phyloP scores from a whole-genome alignment of 2,329 filamentous ascomycete genomes.

The Colletotrichum neosansevieriae region DNA sequence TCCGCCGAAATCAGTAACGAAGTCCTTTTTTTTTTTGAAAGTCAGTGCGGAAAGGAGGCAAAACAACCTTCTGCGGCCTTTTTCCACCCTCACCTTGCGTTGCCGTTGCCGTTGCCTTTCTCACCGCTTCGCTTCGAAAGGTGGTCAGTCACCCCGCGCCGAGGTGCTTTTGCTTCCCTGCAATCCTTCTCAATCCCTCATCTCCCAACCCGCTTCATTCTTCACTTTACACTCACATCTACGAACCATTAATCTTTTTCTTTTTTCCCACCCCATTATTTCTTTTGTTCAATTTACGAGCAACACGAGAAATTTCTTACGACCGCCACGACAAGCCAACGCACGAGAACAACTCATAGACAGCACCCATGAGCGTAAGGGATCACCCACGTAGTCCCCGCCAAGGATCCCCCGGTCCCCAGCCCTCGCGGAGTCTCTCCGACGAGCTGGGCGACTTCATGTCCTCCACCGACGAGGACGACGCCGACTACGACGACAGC shows the following conservation, averaged over 20 bases:
- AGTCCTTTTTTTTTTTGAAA: neutral
- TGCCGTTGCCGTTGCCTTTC: neutral
- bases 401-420: constrained; percentile 24
- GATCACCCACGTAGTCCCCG: constrained; percentile 28
- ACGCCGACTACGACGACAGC: constrained; percentile 7
- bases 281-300: neutral
- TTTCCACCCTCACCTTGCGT: no score
- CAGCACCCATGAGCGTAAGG: constrained; percentile 16
- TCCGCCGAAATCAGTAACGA: no score
- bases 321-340: neutral
- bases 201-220: constrained; percentile 10
- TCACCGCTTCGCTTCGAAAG: constrained; percentile 9
- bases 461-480: constrained; percentile 31
- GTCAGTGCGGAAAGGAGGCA: constrained; percentile 9
- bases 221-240: neutral
- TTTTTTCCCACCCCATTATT: constrained; percentile 2
- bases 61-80: no score
- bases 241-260: no score
- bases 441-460: constrained; percentile 36
- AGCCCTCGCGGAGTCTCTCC: constrained; percentile 20
- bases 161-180: neutral
- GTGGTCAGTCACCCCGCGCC: neutral
- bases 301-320: neutral
- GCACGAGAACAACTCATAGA: neutral
- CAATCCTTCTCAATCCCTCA: constrained; percentile 8